A percentile compares a stretch with the other conserved stretches of the same genome.
phyloP scores from a whole-genome alignment of 495 filamentous ascomycete species.

The Pseudotulostoma volvatum region DNA sequence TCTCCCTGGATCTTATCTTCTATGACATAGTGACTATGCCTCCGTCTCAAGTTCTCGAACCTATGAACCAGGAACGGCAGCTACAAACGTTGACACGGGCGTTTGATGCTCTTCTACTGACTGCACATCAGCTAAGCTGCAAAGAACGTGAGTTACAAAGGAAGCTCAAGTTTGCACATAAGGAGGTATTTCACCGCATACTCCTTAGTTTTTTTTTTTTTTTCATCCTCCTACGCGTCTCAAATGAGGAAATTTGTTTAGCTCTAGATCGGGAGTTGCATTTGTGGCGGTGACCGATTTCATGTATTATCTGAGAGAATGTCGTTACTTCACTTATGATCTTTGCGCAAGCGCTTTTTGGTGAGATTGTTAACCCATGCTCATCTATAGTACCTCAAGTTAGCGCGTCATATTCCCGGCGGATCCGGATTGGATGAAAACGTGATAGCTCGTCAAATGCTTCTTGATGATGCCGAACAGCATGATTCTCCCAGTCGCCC shows the following conservation, averaged over 20 bases:
- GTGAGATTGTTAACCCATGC: background rate
- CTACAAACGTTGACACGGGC: conserved; percentile 28
- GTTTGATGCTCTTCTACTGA: conserved; percentile 34
- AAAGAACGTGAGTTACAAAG: conserved; percentile 29
- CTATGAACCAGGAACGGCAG: conserved; percentile 23
- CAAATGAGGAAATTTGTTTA: conserved; percentile 35
- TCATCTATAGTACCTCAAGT: conserved; percentile 13
- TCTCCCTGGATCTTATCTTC: too few relatives aligned
- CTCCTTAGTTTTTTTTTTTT: conserved; percentile 4
- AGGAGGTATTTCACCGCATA: conserved; percentile 24
- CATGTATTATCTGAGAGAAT: conserved; percentile 38
- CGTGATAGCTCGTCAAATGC: conserved; percentile 13
- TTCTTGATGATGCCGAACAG: conserved; percentile 6
- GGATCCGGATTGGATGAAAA: conserved; percentile 21
- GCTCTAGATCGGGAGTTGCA: conserved; percentile 44
- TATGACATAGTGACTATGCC: too few relatives aligned
- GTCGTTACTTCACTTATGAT: conserved; percentile 4
- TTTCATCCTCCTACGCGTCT: conserved; percentile 13
- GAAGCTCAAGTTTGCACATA: conserved; percentile 24
- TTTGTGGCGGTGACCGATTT: conserved; percentile 31
- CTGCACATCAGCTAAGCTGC: conserved; percentile 27
- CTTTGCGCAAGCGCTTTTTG: background rate
- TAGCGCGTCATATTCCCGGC: conserved; percentile 14
- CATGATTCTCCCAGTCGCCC: conserved; percentile 9
- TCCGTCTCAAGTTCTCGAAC: conserved; percentile 17